phyloP scores from a whole-genome alignment of 306 rosid genomes.

The Herpetospermum pedunculosum region DNA sequence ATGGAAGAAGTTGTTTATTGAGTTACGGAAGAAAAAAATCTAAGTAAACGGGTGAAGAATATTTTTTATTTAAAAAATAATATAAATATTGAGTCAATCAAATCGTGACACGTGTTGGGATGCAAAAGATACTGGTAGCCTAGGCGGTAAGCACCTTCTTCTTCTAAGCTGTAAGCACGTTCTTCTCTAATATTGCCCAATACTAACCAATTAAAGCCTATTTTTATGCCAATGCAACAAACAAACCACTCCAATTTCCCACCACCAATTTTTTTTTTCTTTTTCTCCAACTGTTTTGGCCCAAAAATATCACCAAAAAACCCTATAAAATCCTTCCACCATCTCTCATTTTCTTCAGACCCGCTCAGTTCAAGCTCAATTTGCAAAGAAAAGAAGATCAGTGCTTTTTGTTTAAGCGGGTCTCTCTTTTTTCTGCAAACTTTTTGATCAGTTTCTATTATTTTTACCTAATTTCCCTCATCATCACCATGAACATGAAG shows the following conservation, averaged over 20 bases:
- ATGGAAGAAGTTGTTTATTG: too few species aligned
- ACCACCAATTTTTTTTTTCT: not conserved
- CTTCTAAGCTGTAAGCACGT: too few species aligned
- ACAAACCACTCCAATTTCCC: not conserved
- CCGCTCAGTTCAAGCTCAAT: not conserved
- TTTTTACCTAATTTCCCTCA: too few species aligned
- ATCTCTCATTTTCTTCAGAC: not conserved
- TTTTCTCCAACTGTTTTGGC: not conserved
- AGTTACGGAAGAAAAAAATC: too few species aligned
- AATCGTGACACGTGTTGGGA: too few species aligned
- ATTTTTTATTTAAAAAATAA: too few species aligned
- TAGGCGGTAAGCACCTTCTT: too few species aligned
- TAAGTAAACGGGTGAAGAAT: too few species aligned
- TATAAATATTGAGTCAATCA: too few species aligned
- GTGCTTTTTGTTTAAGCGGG: not conserved
- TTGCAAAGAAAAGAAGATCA: not conserved
- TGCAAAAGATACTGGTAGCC: too few species aligned
- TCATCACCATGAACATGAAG: conserved; percentile 9
- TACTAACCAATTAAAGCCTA: not conserved
- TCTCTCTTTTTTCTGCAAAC: not conserved
- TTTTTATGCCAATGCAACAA: not conserved
- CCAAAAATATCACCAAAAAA: not conserved
- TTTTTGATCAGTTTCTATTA: not conserved
- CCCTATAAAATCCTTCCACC: not conserved
- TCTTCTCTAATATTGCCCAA: too few species aligned